These are phyloP conservation scores for Schizochytrium sp. DNA, from an alignment of 108 stramenopile species.

Conservation along the genomic window DNA sequence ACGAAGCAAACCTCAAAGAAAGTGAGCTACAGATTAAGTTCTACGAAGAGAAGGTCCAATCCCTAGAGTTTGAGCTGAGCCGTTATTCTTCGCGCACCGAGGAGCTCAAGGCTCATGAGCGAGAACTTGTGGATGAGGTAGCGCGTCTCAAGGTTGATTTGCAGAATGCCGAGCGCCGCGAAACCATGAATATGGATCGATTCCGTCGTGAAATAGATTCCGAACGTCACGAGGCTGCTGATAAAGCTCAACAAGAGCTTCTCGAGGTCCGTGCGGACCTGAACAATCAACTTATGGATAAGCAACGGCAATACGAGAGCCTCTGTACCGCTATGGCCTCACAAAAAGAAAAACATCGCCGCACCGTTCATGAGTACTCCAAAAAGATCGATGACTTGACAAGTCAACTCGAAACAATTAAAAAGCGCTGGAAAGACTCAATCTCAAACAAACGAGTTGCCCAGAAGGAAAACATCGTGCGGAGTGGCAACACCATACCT, in stretches of 20 bases:
- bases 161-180: not conserved
- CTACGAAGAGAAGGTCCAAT: not conserved
- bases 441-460: slow-evolving; percentile 12
- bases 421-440: slow-evolving; percentile 30
- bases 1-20: not conserved
- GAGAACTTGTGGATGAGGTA: not conserved
- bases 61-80: slow-evolving; percentile 12
- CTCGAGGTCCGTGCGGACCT: not conserved
- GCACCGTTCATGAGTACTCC: not conserved
- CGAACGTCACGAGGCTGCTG: not conserved
- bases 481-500: not conserved
- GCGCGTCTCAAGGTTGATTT: slow-evolving; percentile 12
- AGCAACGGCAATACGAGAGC: slow-evolving; percentile 22
- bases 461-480: slow-evolving; percentile 15
- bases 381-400: not conserved
- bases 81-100: not conserved
- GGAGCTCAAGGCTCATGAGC: slow-evolving; percentile 12
- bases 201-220: not conserved
- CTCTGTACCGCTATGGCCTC: not conserved
- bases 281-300: not conserved
- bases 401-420: not conserved
- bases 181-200: not conserved
- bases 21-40: slow-evolving; percentile 4
- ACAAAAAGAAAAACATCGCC: slow-evolving; percentile 48
- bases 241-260: not conserved